Conservation (phyloP, 495 filamentous ascomycete species). For the Neurospora pannonica region DNA sequence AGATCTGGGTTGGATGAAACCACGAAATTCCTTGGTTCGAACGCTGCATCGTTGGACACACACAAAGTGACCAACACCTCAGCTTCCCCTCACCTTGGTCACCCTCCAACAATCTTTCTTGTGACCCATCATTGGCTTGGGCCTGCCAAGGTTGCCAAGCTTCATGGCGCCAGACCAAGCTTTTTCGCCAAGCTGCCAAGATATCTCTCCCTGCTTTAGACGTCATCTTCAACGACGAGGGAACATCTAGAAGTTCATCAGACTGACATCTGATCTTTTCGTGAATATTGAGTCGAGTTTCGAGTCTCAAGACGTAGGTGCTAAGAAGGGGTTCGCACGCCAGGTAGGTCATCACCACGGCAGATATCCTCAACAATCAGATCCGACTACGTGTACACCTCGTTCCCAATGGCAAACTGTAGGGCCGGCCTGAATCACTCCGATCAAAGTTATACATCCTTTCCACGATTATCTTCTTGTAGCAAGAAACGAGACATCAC, state of each 20-base stretch:
- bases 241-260: neutral
- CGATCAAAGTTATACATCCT: neutral
- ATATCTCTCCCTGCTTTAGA: constrained; percentile 1
- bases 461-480: neutral
- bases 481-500: neutral
- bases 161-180: constrained; percentile 7
- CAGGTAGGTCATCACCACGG: neutral
- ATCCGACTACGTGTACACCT: neutral
- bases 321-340: neutral
- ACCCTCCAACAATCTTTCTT: neutral
- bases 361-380: neutral
- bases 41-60: neutral
- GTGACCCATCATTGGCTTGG: neutral
- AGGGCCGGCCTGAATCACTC: neutral
- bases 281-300: neutral
- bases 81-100: neutral
- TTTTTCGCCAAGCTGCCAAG: constrained; percentile 27
- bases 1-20: neutral
- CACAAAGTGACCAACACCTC: neutral
- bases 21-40: neutral
- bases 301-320: neutral
- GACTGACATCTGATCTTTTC: neutral
- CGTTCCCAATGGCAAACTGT: neutral
- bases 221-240: neutral
- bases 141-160: constrained; percentile 14